These are phyloP conservation scores for Primulina huaijiensis DNA, from an alignment of 257 asterid species.

Conservation along the genomic window DNA sequence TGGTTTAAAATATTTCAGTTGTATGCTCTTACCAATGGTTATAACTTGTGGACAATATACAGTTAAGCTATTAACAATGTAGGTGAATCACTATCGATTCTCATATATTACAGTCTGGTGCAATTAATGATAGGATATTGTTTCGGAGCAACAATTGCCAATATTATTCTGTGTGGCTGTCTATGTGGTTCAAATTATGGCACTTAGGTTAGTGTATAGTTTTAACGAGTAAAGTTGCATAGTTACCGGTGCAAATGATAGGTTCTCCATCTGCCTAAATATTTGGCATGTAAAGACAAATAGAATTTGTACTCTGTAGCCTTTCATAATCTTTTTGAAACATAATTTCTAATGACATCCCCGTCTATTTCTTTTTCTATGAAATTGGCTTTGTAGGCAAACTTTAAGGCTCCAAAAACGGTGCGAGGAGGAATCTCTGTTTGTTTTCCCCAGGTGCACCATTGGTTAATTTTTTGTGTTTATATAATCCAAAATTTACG, in stretches of 20 bases:
- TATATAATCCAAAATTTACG: background rate
- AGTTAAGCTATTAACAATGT: background rate
- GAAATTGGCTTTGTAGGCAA: slow-evolving; percentile 42
- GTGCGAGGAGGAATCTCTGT: slow-evolving; percentile 86
- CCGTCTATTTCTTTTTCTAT: background rate
- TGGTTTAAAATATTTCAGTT: too few species aligned
- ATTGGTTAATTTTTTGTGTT: slow-evolving; percentile 6
- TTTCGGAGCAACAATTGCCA: background rate
- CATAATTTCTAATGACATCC: background rate
- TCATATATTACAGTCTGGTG: background rate
- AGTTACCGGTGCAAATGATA: too few species aligned
- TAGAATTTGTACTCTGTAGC: background rate
- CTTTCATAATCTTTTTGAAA: background rate
- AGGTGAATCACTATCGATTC: background rate
- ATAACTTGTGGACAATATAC: background rate
- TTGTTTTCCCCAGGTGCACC: slow-evolving; percentile 85
- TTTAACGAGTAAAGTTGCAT: background rate
- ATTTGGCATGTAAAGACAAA: background rate
- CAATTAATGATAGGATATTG: background rate
- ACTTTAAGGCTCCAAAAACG: slow-evolving; percentile 77
- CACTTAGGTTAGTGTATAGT: background rate
- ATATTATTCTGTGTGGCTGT: background rate
- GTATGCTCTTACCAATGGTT: background rate
- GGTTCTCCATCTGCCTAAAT: background rate
- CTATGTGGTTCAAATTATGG: background rate